Percentiles rank a stretch among this genome's conserved stretches.
Evolutionary conservation across 163 green algal species (phyloP).

Genomic region (Prototheca wickerhamii): DNA sequence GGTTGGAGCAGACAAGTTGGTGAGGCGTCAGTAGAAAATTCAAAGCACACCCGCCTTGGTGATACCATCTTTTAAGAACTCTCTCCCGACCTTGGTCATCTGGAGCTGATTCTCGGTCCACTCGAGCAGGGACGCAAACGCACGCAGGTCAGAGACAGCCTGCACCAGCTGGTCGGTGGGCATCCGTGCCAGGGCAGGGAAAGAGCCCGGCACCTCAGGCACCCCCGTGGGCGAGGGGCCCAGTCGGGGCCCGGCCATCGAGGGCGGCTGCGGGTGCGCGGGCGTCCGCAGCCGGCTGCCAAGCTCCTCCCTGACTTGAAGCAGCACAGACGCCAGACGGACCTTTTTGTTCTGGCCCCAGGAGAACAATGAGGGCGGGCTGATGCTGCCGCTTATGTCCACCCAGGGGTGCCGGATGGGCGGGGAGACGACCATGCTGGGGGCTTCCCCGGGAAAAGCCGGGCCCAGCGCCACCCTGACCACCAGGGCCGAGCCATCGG

Average conservation of each 20-base stretch:
- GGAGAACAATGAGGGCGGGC: conserved; percentile 19
- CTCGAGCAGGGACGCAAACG: conserved; percentile 4
- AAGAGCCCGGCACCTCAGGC: conserved; percentile 7
- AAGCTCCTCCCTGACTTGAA: conserved; percentile 30
- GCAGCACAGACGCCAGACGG: conserved; percentile 31
- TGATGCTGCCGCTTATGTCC: conserved; percentile 34
- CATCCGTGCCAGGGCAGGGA: conserved; percentile 33
- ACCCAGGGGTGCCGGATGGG: conserved; percentile 42
- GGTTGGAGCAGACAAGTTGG: not conserved
- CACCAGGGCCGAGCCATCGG: conserved; percentile 5
- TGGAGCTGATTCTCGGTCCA: not conserved
- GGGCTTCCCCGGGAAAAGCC: conserved; percentile 45
- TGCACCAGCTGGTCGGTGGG: conserved; percentile 32
- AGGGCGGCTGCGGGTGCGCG: not conserved
- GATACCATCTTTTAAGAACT: not conserved
- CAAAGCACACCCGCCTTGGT: not conserved
- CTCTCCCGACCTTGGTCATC: conserved; percentile 2
- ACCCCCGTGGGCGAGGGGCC: conserved; percentile 3
- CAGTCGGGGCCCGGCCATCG: conserved; percentile 1
- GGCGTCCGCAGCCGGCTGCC: not conserved
- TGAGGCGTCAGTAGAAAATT: not conserved
- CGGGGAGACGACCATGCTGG: conserved; percentile 31
- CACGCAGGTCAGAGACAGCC: conserved; percentile 35
- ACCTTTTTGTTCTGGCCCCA: conserved; percentile 14
- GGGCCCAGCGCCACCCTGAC: conserved; percentile 44